Conservation (phyloP, 176 grass and related monocot genomes). For the Poa annua region DNA sequence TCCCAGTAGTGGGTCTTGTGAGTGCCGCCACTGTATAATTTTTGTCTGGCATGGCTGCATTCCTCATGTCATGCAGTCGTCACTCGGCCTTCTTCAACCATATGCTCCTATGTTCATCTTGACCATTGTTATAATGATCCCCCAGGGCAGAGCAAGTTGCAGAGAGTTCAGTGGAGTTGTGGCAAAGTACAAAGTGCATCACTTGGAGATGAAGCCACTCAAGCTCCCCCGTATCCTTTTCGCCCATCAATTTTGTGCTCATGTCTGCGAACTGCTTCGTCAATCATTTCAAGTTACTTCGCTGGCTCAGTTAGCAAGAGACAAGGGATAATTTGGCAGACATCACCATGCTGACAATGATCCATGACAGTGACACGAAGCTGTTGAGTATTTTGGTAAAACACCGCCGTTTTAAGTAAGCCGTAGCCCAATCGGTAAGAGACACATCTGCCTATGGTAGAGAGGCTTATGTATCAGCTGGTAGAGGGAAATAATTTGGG, state of each 20-base stretch:
- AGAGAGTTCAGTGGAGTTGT: conserved; percentile 61
- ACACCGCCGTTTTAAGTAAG: conserved; percentile 41
- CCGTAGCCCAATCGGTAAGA: conserved; percentile 36
- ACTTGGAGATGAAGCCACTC: conserved; percentile 81
- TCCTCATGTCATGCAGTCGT: conserved; percentile 67
- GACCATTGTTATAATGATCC: conserved; percentile 39
- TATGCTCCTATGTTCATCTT: conserved; percentile 33
- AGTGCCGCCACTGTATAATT: conserved; percentile 20
- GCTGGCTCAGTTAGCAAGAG: conserved; percentile 26
- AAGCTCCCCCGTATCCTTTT: conserved; percentile 24
- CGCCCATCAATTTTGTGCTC: conserved; percentile 23
- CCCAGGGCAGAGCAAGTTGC: conserved; percentile 39
- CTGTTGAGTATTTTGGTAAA: conserved; percentile 33
- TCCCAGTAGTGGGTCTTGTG: conserved; percentile 21
- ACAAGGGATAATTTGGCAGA: conserved; percentile 12
- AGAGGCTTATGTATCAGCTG: conserved; percentile 1
- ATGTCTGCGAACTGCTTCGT: conserved; percentile 26
- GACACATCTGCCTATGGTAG: conserved; percentile 3
- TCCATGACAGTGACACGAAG: conserved; percentile 28
- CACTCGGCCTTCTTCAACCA: conserved; percentile 40
- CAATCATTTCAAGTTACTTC: conserved; percentile 48
- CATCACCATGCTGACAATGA: conserved; percentile 34
- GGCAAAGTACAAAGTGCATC: conserved; percentile 68
- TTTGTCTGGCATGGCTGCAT: conserved; percentile 30
- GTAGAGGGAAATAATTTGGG: conserved; percentile 1